A percentile compares a stretch with the other conserved stretches of the same genome.
phyloP scores from a whole-genome alignment of 2,329 filamentous ascomycete species.

The Coniella lustricola region DNA sequence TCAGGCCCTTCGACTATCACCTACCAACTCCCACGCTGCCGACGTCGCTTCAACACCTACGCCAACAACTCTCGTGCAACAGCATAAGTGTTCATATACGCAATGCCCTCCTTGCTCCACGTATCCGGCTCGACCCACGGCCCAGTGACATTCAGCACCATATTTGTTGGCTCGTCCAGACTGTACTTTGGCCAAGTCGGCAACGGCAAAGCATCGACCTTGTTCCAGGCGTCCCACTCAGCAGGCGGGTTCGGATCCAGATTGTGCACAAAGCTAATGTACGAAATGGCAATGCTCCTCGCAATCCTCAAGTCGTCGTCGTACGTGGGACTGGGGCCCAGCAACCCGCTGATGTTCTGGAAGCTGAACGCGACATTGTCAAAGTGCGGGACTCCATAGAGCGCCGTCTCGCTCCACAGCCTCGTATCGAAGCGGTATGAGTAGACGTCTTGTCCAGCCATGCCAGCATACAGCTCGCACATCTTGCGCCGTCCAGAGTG shows the following conservation, averaged over 20 bases:
- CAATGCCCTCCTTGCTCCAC: constrained; percentile 39
- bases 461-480: constrained; percentile 32
- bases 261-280: constrained; percentile 36
- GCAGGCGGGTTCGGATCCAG: constrained; percentile 33
- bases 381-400: constrained; percentile 39
- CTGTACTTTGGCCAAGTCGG: constrained; percentile 36
- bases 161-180: constrained; percentile 32
- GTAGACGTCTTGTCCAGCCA: constrained; percentile 30
- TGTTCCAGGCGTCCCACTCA: constrained; percentile 16
- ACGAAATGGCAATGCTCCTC: constrained; percentile 32
- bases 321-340: constrained; percentile 38
- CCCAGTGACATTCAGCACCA: constrained; percentile 37
- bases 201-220: constrained; percentile 21
- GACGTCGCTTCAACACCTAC: background rate
- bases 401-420: constrained; percentile 33
- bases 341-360: constrained; percentile 40
- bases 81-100: constrained; percentile 32
- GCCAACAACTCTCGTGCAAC: constrained; percentile 31
- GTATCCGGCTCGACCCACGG: constrained; percentile 40
- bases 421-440: constrained; percentile 44
- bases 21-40: too few species aligned
- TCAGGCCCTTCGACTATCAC: too few species aligned
- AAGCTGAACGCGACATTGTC: constrained; percentile 44
- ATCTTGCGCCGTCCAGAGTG: constrained; percentile 38
- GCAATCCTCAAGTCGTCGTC: constrained; percentile 30